Evolutionary conservation across 2,329 filamentous ascomycete genomes (phyloP).

Genomic region (Neurospora sp.): DNA sequence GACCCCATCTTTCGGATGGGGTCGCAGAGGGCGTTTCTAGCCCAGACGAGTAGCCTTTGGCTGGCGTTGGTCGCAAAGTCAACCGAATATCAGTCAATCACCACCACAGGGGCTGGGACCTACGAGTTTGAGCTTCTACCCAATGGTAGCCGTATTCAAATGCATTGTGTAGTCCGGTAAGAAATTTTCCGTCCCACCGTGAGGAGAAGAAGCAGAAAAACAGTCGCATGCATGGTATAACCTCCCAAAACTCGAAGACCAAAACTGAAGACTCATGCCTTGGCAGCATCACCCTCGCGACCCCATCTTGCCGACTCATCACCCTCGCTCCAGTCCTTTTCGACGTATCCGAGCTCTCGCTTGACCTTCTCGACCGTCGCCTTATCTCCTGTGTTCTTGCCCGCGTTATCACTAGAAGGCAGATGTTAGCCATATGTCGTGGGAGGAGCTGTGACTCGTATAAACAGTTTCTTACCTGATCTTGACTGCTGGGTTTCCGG

Average conservation of each 20-base stretch:
- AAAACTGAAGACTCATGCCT: constrained; percentile 10
- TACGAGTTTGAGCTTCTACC: background rate
- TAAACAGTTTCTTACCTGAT: constrained; percentile 45
- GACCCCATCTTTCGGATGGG: too few relatives aligned
- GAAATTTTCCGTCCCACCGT: background rate
- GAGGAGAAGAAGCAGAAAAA: background rate
- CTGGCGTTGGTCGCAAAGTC: background rate
- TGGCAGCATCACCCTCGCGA: constrained; percentile 29
- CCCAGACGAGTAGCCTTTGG: background rate
- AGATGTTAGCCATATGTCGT: background rate
- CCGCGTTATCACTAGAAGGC: constrained; percentile 56
- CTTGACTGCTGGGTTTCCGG: constrained; percentile 76
- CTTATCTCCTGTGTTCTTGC: constrained; percentile 90
- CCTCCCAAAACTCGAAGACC: background rate
- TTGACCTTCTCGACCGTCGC: constrained; percentile 75
- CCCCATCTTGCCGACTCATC: constrained; percentile 82
- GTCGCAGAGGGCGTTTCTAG: too few relatives aligned
- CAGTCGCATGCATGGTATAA: background rate
- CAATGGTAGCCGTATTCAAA: background rate
- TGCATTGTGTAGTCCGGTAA: background rate
- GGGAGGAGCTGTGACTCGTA: background rate
- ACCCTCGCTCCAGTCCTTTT: constrained; percentile 72
- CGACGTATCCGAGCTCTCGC: constrained; percentile 71
- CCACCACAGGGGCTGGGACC: background rate
- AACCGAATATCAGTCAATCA: background rate